Base-by-base conservation (phyloP, 2,329 filamentous ascomycete species). In the Gaeumannomyces sp. region DNA sequence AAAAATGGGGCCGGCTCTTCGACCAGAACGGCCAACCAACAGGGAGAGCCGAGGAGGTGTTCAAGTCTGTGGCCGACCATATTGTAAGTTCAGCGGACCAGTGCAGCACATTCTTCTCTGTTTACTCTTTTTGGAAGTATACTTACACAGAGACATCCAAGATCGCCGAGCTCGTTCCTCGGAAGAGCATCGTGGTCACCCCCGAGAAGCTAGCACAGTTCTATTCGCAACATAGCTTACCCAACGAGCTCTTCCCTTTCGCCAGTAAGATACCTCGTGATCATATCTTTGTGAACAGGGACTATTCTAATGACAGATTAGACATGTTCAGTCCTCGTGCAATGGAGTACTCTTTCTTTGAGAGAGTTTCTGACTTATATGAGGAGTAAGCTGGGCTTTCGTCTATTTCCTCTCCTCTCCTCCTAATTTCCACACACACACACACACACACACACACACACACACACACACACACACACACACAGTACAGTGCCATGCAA, bases 121-220 rank as follows among this genome's bases (percentile, higher is more conserved):
- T 53, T n/a, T 53, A 4, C 19, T 53, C 19, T 11, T 53, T n/a
- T 53, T n/a, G 3, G 4, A 2, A 7, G 38, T 53, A 8, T n/a
- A 7, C 45, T 53, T n/a, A 53, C 19, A 53, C 22, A 50, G 6
- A 22, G 19, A 29, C n/a, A 64, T 11, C 38, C 16, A 64, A 89
- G 87, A 88, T 91, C 69, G 85, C 90, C 65, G 84, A 91, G 68
- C 89, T 88, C 71, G 79, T 86, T 60, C 89, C 90, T 0, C 85
- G 83, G 67, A 83, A 83, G 62, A 89, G 84, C 45, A 78, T 94
- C 22, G 90, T 95, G 58, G 82, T 96, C 50, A 85, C 89, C 0
- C 92, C 92, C 0, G 78, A 85, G 6, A 95, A 95, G 76, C 84
- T 97, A 79, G 81, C 85, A 19, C 81, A 83, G 61, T 91, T 93